A percentile compares a stretch with the other conserved stretches of the same genome.
Evolutionary conservation across 345 rosid genomes (phyloP).

Genomic region (Kandelia obovata): DNA sequence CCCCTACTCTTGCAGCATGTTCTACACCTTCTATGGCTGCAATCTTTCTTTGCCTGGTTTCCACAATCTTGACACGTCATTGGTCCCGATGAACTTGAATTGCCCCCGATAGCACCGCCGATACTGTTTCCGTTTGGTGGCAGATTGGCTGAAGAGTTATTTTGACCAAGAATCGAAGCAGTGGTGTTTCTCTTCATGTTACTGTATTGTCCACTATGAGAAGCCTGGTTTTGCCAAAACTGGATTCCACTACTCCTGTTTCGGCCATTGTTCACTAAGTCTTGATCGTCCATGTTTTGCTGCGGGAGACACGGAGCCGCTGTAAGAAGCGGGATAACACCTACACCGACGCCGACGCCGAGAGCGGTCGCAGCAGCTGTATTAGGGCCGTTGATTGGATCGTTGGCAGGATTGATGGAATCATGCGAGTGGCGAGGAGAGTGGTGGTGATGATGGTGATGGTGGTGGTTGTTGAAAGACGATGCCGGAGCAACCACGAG

Average conservation of each 20-base stretch:
- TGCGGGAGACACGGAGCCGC: slow-evolving; percentile 47
- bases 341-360: slow-evolving; percentile 75
- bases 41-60: slow-evolving; percentile 96
- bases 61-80: slow-evolving; percentile 98
- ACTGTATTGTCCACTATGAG: slow-evolving; percentile 21
- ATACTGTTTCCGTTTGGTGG: slow-evolving; percentile 20
- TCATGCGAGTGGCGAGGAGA: not conserved
- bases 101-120: slow-evolving; percentile 15
- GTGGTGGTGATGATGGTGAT: slow-evolving; percentile 32
- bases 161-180: slow-evolving; percentile 28
- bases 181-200: slow-evolving; percentile 39
- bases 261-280: slow-evolving; percentile 32
- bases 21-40: slow-evolving; percentile 76
- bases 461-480: slow-evolving; percentile 48
- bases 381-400: slow-evolving; percentile 40
- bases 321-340: slow-evolving; percentile 74
- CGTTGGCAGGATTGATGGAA: slow-evolving; percentile 28
- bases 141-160: slow-evolving; percentile 26
- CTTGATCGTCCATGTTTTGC: slow-evolving; percentile 51
- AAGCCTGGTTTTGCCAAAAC: slow-evolving; percentile 59
- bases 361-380: slow-evolving; percentile 47
- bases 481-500: slow-evolving; percentile 78
- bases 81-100: slow-evolving; percentile 42
- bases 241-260: slow-evolving; percentile 51
- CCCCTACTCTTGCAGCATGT: slow-evolving; percentile 97